Percentiles rank a stretch among this genome's conserved stretches.
Conservation (phyloP, 2,329 filamentous ascomycete species). For the Colletotrichum sublineola region DNA sequence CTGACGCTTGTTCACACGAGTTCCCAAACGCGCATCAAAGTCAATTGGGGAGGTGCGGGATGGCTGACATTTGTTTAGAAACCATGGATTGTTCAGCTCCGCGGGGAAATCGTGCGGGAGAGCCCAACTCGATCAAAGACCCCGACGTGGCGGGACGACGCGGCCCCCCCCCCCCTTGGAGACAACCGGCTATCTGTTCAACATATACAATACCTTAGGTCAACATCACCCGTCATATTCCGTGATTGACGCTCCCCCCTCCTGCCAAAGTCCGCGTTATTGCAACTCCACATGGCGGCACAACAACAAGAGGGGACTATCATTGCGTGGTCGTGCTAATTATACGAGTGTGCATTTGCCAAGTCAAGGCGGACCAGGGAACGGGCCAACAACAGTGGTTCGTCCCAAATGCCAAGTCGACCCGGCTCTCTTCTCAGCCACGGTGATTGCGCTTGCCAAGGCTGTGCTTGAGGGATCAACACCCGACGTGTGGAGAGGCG, state of each 20-base stretch:
- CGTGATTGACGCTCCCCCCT: neutral
- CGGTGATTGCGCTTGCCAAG: conserved; percentile 40
- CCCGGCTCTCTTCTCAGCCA: conserved; percentile 31
- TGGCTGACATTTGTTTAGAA: neutral
- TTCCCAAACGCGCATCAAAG: neutral
- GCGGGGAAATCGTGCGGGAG: neutral
- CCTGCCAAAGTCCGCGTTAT: conserved; percentile 29
- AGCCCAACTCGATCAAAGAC: neutral
- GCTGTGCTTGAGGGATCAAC: conserved; percentile 36
- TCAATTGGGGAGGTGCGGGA: neutral
- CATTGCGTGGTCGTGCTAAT: conserved; percentile 35
- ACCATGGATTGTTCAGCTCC: neutral
- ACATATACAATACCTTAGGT: conserved; percentile 9
- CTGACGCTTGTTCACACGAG: neutral
- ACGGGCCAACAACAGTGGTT: conserved; percentile 34
- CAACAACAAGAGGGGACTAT: conserved; percentile 21
- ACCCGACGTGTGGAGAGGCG: conserved; percentile 21
- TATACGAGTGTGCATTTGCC: conserved; percentile 37
- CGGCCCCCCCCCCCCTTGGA: neutral
- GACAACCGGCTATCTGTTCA: neutral
- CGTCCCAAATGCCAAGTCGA: conserved; percentile 36
- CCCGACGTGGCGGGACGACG: neutral
- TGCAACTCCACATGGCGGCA: conserved; percentile 24
- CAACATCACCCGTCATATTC: conserved; percentile 16
- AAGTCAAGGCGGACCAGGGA: conserved; percentile 28